These are phyloP conservation scores for Fusarium sp. DNA, from an alignment of 2,329 filamentous ascomycete species.

Conservation along the genomic window DNA sequence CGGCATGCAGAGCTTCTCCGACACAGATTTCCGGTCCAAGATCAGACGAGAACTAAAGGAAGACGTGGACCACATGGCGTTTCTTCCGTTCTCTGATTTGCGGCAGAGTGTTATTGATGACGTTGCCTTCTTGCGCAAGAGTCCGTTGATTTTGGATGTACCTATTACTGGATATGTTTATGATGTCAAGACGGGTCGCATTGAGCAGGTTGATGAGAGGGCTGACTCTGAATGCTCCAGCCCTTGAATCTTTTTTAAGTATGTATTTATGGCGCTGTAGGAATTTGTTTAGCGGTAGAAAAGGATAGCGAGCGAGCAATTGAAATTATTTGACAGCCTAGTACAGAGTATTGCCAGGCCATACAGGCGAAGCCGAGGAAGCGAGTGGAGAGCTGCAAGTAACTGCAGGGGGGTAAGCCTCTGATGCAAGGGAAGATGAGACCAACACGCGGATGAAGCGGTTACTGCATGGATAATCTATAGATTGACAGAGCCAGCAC, in stretches of 20 bases:
- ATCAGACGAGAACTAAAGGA: constrained; percentile 67
- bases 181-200: constrained; percentile 76
- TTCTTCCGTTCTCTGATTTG: constrained; percentile 71
- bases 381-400: too few species aligned
- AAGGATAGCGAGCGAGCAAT: background rate
- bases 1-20: constrained; percentile 73
- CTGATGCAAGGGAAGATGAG: too few species aligned
- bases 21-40: constrained; percentile 62
- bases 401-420: too few species aligned
- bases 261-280: background rate
- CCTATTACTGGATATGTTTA: constrained; percentile 78
- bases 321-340: too few species aligned
- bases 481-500: too few species aligned
- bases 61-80: constrained; percentile 63
- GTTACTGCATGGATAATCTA: too few species aligned
- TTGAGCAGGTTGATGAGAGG: constrained; percentile 41
- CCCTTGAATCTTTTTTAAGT: background rate
- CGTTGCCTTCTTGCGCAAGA: constrained; percentile 67
- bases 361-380: too few species aligned
- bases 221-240: constrained; percentile 25
- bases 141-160: constrained; percentile 67
- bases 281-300: background rate
- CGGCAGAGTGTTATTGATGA: constrained; percentile 72
- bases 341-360: too few species aligned
- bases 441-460: too few species aligned